These are phyloP conservation scores for Beta vulgaris DNA, from an alignment of 148 eudicot species.

Conservation along the genomic window DNA sequence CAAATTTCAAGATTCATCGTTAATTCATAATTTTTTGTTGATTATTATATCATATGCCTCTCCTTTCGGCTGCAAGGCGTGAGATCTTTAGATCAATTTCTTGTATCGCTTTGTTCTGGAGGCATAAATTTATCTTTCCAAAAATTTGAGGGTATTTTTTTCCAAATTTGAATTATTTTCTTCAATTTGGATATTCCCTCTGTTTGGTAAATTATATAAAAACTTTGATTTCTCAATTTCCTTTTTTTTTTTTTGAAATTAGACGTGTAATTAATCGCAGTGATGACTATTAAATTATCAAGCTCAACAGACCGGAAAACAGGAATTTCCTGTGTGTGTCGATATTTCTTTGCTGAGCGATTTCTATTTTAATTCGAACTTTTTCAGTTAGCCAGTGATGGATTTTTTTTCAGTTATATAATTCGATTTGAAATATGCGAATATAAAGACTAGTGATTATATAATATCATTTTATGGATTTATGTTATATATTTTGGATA, in stretches of 20 bases:
- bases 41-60: conserved; percentile 23
- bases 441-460: too few relatives aligned
- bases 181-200: conserved; percentile 20
- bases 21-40: background rate
- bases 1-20: background rate
- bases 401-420: too few relatives aligned
- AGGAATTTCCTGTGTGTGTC: conserved; percentile 27
- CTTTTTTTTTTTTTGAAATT: too few relatives aligned
- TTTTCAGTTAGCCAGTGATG: too few relatives aligned
- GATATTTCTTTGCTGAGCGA: conserved; percentile 21
- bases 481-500: too few relatives aligned
- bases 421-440: too few relatives aligned
- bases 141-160: conserved; percentile 13
- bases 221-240: too few relatives aligned
- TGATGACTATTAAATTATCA: conserved; percentile 63
- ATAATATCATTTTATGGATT: too few relatives aligned
- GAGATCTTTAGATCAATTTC: conserved; percentile 37
- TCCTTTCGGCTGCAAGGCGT: conserved; percentile 47
- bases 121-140: conserved; percentile 25
- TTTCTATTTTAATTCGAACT: background rate
- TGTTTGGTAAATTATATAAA: conserved; percentile 11
- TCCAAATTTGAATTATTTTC: conserved; percentile 8
- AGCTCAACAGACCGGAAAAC: conserved; percentile 91
- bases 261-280: conserved; percentile 24
- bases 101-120: conserved; percentile 50